Evolutionary conservation across 2,329 filamentous ascomycete species (phyloP).

Genomic region (Hypoxylon sp.): DNA sequence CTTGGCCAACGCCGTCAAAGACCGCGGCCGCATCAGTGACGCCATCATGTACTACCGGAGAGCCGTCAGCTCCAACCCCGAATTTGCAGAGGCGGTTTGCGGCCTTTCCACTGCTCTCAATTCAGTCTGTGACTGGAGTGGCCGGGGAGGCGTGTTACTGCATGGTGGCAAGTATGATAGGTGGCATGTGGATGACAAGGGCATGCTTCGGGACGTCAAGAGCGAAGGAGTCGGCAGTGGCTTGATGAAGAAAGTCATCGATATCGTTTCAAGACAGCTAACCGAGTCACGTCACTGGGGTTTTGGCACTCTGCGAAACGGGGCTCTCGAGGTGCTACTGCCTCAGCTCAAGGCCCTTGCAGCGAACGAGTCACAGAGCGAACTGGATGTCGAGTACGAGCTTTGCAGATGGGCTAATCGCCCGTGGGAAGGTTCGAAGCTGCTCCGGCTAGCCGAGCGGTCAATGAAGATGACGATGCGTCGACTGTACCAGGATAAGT

Average conservation of each 20-base stretch:
- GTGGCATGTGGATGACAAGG: conserved; percentile 90
- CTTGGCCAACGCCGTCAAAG: conserved; percentile 96
- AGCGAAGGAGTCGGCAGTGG: conserved; percentile 70
- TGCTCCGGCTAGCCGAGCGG: conserved; percentile 85
- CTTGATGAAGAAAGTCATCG: conserved; percentile 88
- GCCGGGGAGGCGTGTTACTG: conserved; percentile 84
- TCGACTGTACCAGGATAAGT: conserved; percentile 87
- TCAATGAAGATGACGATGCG: conserved; percentile 79
- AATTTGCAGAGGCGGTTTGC: conserved; percentile 96
- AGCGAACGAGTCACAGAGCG: conserved; percentile 45
- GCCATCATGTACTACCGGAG: conserved; percentile 91
- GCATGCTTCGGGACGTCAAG: conserved; percentile 80
- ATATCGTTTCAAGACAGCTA: conserved; percentile 89
- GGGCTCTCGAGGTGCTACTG: conserved; percentile 59
- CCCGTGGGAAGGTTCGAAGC: conserved; percentile 86
- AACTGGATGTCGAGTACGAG: conserved; percentile 51
- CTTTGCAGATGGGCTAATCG: conserved; percentile 71
- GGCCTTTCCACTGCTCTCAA: conserved; percentile 94
- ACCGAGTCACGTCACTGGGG: conserved; percentile 89
- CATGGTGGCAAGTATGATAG: conserved; percentile 78
- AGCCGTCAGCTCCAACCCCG: conserved; percentile 88
- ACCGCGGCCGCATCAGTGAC: conserved; percentile 89
- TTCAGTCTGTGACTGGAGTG: conserved; percentile 94
- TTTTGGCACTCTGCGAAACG: conserved; percentile 68
- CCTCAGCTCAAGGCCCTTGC: conserved; percentile 55